Evolutionary conservation across 768 basidiomycete genomes (phyloP), one percentile per base, ranked within the genome.

Genomic region (Boletus reticuloceps): DNA sequence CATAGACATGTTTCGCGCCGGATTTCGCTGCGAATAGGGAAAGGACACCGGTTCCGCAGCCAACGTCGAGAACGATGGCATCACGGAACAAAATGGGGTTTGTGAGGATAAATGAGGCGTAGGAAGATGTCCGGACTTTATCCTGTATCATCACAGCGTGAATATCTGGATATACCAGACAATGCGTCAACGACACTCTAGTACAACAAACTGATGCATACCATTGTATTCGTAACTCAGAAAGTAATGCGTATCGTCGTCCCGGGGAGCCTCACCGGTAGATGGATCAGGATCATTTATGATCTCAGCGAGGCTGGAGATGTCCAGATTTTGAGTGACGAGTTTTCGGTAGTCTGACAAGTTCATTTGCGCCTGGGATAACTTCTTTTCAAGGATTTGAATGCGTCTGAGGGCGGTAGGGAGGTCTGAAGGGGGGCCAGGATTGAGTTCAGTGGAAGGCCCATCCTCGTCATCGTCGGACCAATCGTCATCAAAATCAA

Each of bases 141-240:
- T 98, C 96, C 65, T 92, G 89, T 54, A 98, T 89, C 96, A 98
- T 98, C 57, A 93, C 82, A 31, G 94, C 90, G 68, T 98, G 96
- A 47, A 97, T 95, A 60, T 97, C 93, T 94, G 45, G 38, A 32
- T 17, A 19, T 3, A 2, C 14, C 29, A 29, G 29, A 29, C 9
- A 9, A 9, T 9, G 7, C 8, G 29, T 29, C 25, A 12, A 32
- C 17, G 6, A 20, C 22, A 29, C 11, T n/a, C 11, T 17, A 17
- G 19, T 19, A 32, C 13, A 14, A 48, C 8, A n/a, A 46, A 34
- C 38, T 5, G 38, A 19, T 2, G 60, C 73, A 8, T 47, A 93
- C 94, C 95, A 58, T 95, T 95, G 58, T 84, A 85, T 25, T 80
- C 88, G 64, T 98, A 98, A 56, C 89, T 91, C 52, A 89, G 79